phyloP scores from a whole-genome alignment of 345 rosid genomes.

The Acer yangbiense region DNA sequence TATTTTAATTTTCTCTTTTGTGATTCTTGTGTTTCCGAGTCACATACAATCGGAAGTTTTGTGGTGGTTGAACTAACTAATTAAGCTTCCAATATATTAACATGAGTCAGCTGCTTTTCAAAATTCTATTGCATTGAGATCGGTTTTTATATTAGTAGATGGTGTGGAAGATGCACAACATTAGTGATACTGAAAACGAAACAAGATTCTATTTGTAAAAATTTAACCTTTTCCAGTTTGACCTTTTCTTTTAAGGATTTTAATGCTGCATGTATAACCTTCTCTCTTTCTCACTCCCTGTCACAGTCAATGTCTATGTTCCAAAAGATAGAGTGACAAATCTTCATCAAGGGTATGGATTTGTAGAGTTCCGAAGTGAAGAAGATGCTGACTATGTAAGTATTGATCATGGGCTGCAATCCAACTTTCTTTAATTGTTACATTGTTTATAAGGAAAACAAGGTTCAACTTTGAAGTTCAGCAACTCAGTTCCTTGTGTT shows the following conservation, averaged over 20 bases:
- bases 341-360: slow-evolving; percentile 92
- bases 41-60: neutral
- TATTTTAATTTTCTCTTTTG: neutral
- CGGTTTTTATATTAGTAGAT: neutral
- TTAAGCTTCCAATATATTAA: neutral
- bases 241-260: neutral
- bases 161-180: neutral
- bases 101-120: neutral
- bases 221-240: neutral
- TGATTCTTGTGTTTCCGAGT: neutral
- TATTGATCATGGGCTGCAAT: neutral
- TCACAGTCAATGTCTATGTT: slow-evolving; percentile 87
- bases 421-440: neutral
- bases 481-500: neutral
- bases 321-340: slow-evolving; percentile 98
- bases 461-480: neutral
- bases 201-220: neutral
- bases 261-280: neutral
- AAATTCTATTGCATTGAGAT: neutral
- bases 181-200: neutral
- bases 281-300: neutral
- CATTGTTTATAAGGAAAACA: neutral
- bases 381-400: slow-evolving; percentile 98
- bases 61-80: neutral
- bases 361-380: slow-evolving; percentile 89